Percentiles rank a stretch among this genome's conserved stretches.
These are phyloP conservation scores for Capsicum pubescens DNA, from an alignment of 257 asterid genomes.

Conservation along the genomic window DNA sequence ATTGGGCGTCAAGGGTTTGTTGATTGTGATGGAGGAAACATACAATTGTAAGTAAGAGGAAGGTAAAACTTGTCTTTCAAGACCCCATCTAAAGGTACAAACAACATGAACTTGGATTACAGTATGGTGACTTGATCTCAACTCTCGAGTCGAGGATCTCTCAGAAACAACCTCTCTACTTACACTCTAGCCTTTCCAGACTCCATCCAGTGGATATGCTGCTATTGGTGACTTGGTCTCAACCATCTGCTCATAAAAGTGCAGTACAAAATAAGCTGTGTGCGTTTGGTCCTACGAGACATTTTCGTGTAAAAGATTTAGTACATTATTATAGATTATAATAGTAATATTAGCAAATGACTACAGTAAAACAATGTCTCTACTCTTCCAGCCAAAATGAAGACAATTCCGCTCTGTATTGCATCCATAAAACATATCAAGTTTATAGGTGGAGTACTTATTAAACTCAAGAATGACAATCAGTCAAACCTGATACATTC, in stretches of 20 bases:
- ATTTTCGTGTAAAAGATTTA: background rate
- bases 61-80: background rate
- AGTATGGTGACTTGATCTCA: background rate
- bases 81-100: background rate
- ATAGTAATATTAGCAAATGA: background rate
- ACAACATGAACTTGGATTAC: background rate
- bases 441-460: background rate
- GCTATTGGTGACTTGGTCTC: too few species aligned
- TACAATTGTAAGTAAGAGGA: background rate
- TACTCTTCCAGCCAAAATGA: background rate
- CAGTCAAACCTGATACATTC: background rate
- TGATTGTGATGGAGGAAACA: background rate
- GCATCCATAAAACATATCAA: background rate
- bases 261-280: too few species aligned
- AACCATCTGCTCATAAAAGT: background rate
- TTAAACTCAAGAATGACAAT: background rate
- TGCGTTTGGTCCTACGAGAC: background rate
- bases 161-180: too few species aligned
- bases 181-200: too few species aligned
- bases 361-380: background rate
- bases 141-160: too few species aligned
- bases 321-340: background rate
- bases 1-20: background rate
- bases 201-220: too few species aligned
- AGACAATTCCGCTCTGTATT: background rate